Percentiles rank a stretch among this genome's conserved stretches.
These are phyloP conservation scores for Aspergillus ostianus DNA, from an alignment of 495 filamentous ascomycete species.

Conservation along the genomic window DNA sequence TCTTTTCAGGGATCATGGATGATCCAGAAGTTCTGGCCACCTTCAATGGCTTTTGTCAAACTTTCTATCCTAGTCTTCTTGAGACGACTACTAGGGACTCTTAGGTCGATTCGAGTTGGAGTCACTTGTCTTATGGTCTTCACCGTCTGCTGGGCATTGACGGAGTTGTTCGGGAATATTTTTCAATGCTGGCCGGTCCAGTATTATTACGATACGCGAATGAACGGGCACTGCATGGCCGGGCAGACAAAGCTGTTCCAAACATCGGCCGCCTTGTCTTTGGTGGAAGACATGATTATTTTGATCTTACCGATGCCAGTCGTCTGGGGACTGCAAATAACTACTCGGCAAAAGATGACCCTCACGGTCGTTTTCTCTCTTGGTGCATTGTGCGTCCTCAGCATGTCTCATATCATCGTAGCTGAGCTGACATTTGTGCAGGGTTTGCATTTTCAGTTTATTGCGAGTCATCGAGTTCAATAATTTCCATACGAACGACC, in stretches of 20 bases:
- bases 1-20: slow-evolving; percentile 22
- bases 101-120: slow-evolving; percentile 12
- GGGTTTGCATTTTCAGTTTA: slow-evolving; percentile 30
- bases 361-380: slow-evolving; percentile 31
- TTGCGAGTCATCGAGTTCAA: slow-evolving; percentile 23
- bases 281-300: slow-evolving; percentile 26
- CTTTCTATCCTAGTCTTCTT: slow-evolving; percentile 37
- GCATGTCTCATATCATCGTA: not conserved
- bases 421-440: slow-evolving; percentile 2
- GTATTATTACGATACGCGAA: slow-evolving; percentile 30
- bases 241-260: slow-evolving; percentile 20
- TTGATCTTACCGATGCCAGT: slow-evolving; percentile 31
- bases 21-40: slow-evolving; percentile 25
- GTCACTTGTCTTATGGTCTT: slow-evolving; percentile 21
- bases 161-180: slow-evolving; percentile 24
- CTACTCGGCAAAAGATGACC: slow-evolving; percentile 26
- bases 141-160: slow-evolving; percentile 24
- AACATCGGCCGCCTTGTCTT: slow-evolving; percentile 22
- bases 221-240: slow-evolving; percentile 29
- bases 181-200: slow-evolving; percentile 35
- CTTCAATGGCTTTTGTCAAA: slow-evolving; percentile 32
- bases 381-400: slow-evolving; percentile 25
- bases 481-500: slow-evolving; percentile 19
- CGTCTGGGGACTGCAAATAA: slow-evolving; percentile 35
- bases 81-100: slow-evolving; percentile 22